A percentile compares a stretch with the other conserved stretches of the same genome.
Conservation (phyloP, 2,329 filamentous ascomycete genomes). For the Tolypocladium album region DNA sequence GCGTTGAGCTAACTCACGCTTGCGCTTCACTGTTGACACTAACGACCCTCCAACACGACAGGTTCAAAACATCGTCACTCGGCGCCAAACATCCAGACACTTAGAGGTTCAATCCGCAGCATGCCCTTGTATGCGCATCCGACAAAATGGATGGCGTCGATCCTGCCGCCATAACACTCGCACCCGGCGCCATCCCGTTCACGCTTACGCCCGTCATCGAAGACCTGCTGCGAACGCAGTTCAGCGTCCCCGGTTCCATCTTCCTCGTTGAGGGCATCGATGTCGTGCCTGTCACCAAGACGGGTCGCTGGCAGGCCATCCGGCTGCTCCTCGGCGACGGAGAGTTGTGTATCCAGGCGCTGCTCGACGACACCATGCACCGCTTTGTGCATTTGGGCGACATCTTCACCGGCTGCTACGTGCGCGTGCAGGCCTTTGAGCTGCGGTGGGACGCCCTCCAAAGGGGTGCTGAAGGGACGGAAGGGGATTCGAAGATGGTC, state of each 20-base stretch:
- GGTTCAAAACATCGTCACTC: background rate
- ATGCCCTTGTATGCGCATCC: background rate
- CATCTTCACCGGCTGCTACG: conserved; percentile 36
- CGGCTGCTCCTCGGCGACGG: conserved; percentile 42
- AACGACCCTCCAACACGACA: background rate
- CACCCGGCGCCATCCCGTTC: conserved; percentile 13
- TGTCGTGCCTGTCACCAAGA: conserved; percentile 19
- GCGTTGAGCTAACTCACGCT: background rate
- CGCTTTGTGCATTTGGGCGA: conserved; percentile 33
- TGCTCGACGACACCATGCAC: conserved; percentile 35
- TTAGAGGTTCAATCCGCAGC: background rate
- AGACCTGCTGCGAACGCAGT: conserved; percentile 36
- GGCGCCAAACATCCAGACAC: too few relatives aligned
- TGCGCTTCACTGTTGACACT: too few relatives aligned
- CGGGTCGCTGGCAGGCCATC: conserved; percentile 29
- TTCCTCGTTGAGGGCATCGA: conserved; percentile 40
- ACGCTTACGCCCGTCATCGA: conserved; percentile 28
- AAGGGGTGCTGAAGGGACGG: background rate
- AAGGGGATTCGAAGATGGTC: conserved; percentile 18
- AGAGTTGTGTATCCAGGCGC: conserved; percentile 41
- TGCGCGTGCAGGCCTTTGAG: conserved; percentile 32
- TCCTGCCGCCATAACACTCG: conserved; percentile 13
- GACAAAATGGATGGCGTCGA: conserved; percentile 15
- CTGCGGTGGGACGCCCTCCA: conserved; percentile 15
- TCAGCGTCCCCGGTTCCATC: conserved; percentile 34